Evolutionary conservation across 129 eudicot species (phyloP).

Genomic region (Erigeron canadensis): DNA sequence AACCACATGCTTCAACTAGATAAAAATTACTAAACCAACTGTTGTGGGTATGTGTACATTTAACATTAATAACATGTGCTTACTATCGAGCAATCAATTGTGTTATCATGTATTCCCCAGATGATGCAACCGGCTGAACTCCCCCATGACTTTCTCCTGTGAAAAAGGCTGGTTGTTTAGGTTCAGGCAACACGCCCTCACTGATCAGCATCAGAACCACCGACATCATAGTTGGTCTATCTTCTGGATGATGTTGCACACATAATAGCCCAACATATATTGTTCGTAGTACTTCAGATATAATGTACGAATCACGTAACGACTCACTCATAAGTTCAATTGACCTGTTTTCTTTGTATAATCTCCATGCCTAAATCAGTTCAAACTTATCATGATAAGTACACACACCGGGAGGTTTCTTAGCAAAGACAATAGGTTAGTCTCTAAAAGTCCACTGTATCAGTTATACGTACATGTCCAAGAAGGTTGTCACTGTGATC

Average conservation of each 20-base stretch:
- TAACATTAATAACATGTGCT: background rate
- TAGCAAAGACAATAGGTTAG: no score
- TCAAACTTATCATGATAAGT: no score
- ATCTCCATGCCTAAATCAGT: constrained; percentile 26
- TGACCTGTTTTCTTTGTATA: constrained; percentile 14
- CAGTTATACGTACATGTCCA: no score
- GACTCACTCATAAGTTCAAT: constrained; percentile 13
- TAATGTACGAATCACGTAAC: background rate
- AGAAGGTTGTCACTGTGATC: constrained; percentile 18
- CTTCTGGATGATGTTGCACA: constrained; percentile 19
- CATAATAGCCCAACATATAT: constrained; percentile 20
- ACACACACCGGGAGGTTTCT: no score
- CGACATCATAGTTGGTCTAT: constrained; percentile 23
- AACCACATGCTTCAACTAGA: no score
- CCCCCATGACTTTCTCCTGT: background rate
- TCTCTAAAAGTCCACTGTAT: no score
- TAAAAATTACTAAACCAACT: no score
- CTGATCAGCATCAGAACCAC: constrained; percentile 23
- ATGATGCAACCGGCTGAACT: background rate
- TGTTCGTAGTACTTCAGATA: constrained; percentile 17
- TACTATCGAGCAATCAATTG: constrained; percentile 1
- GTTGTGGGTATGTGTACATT: no score
- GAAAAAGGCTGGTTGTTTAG: constrained; percentile 18
- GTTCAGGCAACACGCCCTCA: constrained; percentile 12
- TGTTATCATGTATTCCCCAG: constrained; percentile 11